Evolutionary conservation across 2,329 filamentous ascomycete species (phyloP), one percentile per base, ranked within the genome.

Genomic region (Exserohilum turcica): DNA sequence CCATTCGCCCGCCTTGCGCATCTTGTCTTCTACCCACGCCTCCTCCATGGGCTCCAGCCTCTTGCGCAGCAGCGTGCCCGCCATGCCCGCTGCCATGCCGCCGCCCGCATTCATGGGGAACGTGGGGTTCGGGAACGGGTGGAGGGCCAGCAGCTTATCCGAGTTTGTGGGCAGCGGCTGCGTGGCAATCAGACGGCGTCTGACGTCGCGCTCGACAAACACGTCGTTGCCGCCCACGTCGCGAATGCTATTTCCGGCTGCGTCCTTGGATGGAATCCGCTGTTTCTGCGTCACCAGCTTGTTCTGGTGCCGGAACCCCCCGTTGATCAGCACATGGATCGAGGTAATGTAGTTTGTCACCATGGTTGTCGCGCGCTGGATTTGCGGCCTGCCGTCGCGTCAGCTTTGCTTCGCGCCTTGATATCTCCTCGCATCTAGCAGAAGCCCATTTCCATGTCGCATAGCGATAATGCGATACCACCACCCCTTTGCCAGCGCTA

Each of bases 1-100:
- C 43, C 72, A 73, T 32, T 69, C 65, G 2, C 57, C 49, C 5
- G 69, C 69, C 48, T 66, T 71, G 3, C 52, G 47, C 1, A 73
- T 40, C 7, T 67, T 59, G 5, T 65, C 63, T n/a, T 64, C 60
- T 7, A 71, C 60, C 69, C 68, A 73, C 6, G 63, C 61, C 21
- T 71, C 64, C 28, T 71, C 69, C 15, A 60, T 57, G 3, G 65
- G 59, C 7, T 63, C 63, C 4, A 65, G 52, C 28, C 61, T 60
- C 51, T 72, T 73, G 4, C 68, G 60, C 2, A 72, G 45, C 16
- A 72, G 38, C 1, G 61, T 58, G 12, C 62, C 54, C 31, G 62
- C 58, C 18, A 73, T 54, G n/a, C 53, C 56, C 1, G 54, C 57
- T 7, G 57, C 57, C 27, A 64, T 56, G 13, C 61, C 56, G 8